Base-by-base conservation (phyloP, 169 alveolate genomes). In the Eimeria tenella region DNA sequence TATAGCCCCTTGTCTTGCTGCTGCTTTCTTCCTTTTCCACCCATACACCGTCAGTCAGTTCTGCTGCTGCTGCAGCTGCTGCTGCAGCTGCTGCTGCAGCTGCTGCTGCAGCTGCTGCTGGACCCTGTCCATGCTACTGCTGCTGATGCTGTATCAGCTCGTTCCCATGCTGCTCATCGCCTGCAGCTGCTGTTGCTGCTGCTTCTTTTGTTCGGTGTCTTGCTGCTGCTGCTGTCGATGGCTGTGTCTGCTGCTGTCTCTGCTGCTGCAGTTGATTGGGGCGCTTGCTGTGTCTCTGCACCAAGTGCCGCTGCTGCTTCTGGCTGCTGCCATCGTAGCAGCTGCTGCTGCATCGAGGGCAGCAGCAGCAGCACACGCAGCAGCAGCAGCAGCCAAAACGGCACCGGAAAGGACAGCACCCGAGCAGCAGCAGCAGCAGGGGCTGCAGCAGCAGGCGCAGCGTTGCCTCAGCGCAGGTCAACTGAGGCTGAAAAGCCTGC, bases 351-450 rank as follows among this genome's bases (percentile, higher is more conserved):
- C 84, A 74, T 52, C 84, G 50, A 52, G 58, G 31, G 84, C 62
- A 74, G 23, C 84, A 25, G 84, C n/a, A 74, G 84, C 84, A 74
- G 84, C 84, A 49, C 25, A 52, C n/a, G 58, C 84, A 74, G 62
- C 58, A 31, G 15, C 11, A n/a, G 82, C 82, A 71, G 82, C 82
- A n/a, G 53, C 21, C 52, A 4, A 58, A 8, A 13, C 65, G 13
- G 65, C 65, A 58, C 65, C 65, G 65, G n/a, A n/a, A n/a, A n/a
- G n/a, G n/a, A n/a, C n/a, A n/a, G 13, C 65, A 58, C 65, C 13
- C 65, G 19, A 58, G 13, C 65, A 9, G 13, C 65, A 8, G 65
- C 65, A 58, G 65, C 65, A 58, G 65, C 65, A 58, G 65, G 19
- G 8, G 65, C 65, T 58, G 65, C 19, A 8, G 65, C 13, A n/a